Evolutionary conservation across 2,329 filamentous ascomycete genomes (phyloP), one percentile per base, ranked within the genome.

Genomic region (Elsinoe perseae): DNA sequence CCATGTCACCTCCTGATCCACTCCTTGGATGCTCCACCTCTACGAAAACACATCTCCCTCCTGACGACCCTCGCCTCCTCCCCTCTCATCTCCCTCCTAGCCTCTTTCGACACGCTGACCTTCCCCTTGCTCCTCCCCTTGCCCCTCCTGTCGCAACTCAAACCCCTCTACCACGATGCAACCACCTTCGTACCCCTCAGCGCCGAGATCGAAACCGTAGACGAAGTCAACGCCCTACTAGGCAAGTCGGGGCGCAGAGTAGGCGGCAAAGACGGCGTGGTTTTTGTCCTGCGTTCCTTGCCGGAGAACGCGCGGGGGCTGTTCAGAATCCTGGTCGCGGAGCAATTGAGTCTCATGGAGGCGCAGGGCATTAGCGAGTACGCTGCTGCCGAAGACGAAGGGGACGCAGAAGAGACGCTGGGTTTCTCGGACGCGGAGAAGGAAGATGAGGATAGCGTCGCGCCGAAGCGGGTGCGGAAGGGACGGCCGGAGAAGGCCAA

Each of bases 71-170:
- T 98, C 14, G 86, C 89, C 9, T 77, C 86, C 0, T 86, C 92
- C 64, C 82, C 85, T 1, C 78, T 77, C 36, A 78, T 97, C 60
- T 81, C 79, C 54, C 75, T 97, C 23, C 70, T 95, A 27, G 87
- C 86, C 63, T 95, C 90, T 1, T 86, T 86, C 56, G 92, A 97
- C 71, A 90, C 89, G 7, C 89, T 91, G 5, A 89, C 87, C 64
- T 95, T 95, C 66, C 76, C 89, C 0, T 73, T 96, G 1, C 79
- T 97, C 52, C 98, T 92, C 91, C 90, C 96, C 71, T 85, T 88
- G 54, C 85, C 84, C 56, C 78, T 91, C n/a, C 85, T 87, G 46
- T 85, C 89, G 14, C 82, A 87, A 25, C 89, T 91, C 71, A 87
- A 87, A 68, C 91, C 96, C 63, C 75, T 89, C 25, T 96, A 95